A percentile compares a stretch with the other conserved stretches of the same genome.
These are phyloP conservation scores for Margaritispora aquatica DNA, from an alignment of 495 filamentous ascomycete genomes.

Conservation along the genomic window DNA sequence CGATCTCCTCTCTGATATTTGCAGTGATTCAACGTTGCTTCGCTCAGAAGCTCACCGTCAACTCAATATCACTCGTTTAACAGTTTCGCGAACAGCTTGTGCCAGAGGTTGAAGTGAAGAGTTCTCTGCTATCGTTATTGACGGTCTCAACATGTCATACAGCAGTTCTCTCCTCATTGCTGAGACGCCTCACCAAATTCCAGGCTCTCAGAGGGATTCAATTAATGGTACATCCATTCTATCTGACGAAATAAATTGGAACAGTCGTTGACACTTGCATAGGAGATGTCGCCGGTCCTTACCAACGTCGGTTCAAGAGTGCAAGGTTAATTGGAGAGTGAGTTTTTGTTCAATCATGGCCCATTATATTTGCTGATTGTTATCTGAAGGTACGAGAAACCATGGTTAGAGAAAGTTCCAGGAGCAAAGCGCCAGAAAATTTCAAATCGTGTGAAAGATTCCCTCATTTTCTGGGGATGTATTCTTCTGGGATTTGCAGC, in stretches of 20 bases:
- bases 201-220: not conserved
- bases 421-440: conserved; percentile 23
- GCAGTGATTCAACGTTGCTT: not conserved
- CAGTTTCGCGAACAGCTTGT: not conserved
- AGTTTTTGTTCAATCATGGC: not conserved
- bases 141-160: not conserved
- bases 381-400: conserved; percentile 28
- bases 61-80: not conserved
- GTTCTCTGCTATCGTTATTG: not conserved
- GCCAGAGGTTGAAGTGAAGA: not conserved
- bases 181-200: not conserved
- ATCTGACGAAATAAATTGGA: not conserved
- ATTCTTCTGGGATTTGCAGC: conserved; percentile 26
- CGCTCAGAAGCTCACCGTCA: not conserved
- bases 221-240: not conserved
- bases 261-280: not conserved
- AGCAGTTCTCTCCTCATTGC: not conserved
- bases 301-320: conserved; percentile 8
- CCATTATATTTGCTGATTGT: not conserved
- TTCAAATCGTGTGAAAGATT: conserved; percentile 15
- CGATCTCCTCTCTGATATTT: not conserved
- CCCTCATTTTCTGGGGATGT: conserved; percentile 31
- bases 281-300: not conserved
- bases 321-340: conserved; percentile 9
- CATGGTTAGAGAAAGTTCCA: conserved; percentile 28